These are phyloP conservation scores for Mycosarcoma maydis DNA, from an alignment of 1,284 basidiomycete species.

Conservation along the genomic window DNA sequence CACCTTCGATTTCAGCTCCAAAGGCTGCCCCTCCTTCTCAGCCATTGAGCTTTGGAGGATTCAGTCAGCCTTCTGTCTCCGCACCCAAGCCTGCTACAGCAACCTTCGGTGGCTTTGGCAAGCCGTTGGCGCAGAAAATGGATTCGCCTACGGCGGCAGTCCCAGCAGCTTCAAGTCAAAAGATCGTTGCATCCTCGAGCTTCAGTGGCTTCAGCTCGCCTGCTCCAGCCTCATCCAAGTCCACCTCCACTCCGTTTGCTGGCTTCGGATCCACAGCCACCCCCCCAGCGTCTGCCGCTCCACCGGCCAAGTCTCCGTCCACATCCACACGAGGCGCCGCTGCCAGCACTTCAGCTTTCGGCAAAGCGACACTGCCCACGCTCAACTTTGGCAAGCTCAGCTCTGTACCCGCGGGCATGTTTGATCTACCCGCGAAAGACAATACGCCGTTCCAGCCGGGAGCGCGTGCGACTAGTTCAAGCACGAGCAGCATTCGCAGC, in stretches of 20 bases:
- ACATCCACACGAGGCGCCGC: conserved; percentile 6
- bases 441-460: conserved; percentile 43
- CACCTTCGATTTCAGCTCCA: background rate
- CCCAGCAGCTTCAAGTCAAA: background rate
- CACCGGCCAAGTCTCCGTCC: conserved; percentile 4
- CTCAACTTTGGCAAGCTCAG: conserved; percentile 35
- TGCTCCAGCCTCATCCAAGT: conserved; percentile 7
- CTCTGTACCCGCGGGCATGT: conserved; percentile 29
- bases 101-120: conserved; percentile 13
- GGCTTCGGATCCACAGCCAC: conserved; percentile 10
- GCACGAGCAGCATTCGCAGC: conserved; percentile 21
- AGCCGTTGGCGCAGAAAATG: background rate
- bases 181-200: background rate
- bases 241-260: conserved; percentile 8
- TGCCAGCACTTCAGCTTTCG: conserved; percentile 15
- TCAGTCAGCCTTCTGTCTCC: conserved; percentile 7
- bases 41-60: conserved; percentile 8
- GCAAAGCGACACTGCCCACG: conserved; percentile 9
- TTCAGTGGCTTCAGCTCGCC: conserved; percentile 9
- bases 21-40: background rate
- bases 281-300: background rate
- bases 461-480: conserved; percentile 29
- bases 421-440: conserved; percentile 31
- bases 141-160: background rate
- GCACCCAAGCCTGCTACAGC: conserved; percentile 9